Conservation (phyloP, 768 basidiomycete species). For the Hortiboletus flavorubellus region DNA sequence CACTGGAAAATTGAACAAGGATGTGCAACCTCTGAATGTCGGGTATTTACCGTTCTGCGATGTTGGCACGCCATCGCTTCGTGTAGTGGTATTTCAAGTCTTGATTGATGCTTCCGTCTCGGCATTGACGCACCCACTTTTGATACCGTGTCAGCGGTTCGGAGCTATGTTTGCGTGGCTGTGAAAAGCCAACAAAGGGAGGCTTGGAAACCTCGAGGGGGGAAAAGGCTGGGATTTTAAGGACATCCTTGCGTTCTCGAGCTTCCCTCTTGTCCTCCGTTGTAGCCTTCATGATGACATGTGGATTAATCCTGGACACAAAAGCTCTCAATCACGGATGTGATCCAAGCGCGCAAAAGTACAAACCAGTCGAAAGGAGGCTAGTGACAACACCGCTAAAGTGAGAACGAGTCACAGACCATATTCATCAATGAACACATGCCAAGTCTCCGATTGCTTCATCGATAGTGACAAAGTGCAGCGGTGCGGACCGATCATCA, state of each 20-base stretch:
- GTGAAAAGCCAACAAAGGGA: conserved; percentile 44
- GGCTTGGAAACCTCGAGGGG: conserved; percentile 30
- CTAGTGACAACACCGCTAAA: conserved; percentile 30
- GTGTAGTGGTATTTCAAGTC: conserved; percentile 59
- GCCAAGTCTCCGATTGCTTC: conserved; percentile 73
- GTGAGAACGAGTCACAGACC: conserved; percentile 5
- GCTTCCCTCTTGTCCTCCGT: conserved; percentile 33
- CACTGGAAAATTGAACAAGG: conserved; percentile 31
- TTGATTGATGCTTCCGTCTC: conserved; percentile 17
- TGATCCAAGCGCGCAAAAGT: neutral
- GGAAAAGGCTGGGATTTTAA: conserved; percentile 45
- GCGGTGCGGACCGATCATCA: conserved; percentile 53
- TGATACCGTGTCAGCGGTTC: conserved; percentile 46
- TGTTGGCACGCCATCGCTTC: conserved; percentile 31
- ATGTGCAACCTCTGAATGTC: neutral
- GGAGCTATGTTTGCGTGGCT: conserved; percentile 40
- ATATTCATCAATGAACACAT: conserved; percentile 27
- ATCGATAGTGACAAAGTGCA: conserved; percentile 52
- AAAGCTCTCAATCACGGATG: neutral
- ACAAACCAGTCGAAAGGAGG: conserved; percentile 68
- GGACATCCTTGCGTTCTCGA: conserved; percentile 31
- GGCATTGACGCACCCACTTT: conserved; percentile 33
- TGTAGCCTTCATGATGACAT: conserved; percentile 37
- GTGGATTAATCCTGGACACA: conserved; percentile 54
- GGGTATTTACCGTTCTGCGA: conserved; percentile 51